phyloP scores from a whole-genome alignment of 1,139 yeast species.

The Protomyces lactucae-debilis region DNA sequence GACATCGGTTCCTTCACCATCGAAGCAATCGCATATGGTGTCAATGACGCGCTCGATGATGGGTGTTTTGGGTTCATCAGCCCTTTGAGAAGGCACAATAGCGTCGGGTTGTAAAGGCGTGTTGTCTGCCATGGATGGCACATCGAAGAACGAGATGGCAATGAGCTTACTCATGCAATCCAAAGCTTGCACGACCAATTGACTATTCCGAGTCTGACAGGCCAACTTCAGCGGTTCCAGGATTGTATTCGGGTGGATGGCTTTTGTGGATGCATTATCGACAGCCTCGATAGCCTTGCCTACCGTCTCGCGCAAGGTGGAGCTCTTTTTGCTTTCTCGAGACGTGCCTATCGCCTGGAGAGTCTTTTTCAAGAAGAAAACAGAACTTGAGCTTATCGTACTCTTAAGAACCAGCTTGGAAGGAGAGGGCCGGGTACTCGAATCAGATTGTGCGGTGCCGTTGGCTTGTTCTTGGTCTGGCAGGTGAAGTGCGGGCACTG shows the following conservation, averaged over 20 bases:
- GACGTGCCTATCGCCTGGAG: constrained; percentile 47
- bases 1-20: constrained; percentile 87
- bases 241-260: constrained; percentile 48
- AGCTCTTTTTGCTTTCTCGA: constrained; percentile 50
- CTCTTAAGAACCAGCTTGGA: not conserved
- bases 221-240: constrained; percentile 62
- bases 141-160: constrained; percentile 57
- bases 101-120: constrained; percentile 36
- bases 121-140: constrained; percentile 43
- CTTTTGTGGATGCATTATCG: constrained; percentile 31
- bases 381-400: not conserved
- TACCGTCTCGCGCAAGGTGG: constrained; percentile 44
- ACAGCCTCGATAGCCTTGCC: constrained; percentile 44
- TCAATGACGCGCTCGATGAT: constrained; percentile 80
- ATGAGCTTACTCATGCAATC: constrained; percentile 65
- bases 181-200: constrained; percentile 53
- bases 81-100: constrained; percentile 41
- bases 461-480: too few species aligned
- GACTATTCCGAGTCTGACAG: constrained; percentile 51
- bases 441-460: too few species aligned
- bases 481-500: too few species aligned
- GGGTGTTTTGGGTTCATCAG: constrained; percentile 53
- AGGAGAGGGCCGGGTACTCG: too few species aligned
- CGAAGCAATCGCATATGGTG: constrained; percentile 78
- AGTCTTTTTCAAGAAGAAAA: constrained; percentile 46